Conservation (phyloP, 2,329 filamentous ascomycete species). For the Huntiella savannae region DNA sequence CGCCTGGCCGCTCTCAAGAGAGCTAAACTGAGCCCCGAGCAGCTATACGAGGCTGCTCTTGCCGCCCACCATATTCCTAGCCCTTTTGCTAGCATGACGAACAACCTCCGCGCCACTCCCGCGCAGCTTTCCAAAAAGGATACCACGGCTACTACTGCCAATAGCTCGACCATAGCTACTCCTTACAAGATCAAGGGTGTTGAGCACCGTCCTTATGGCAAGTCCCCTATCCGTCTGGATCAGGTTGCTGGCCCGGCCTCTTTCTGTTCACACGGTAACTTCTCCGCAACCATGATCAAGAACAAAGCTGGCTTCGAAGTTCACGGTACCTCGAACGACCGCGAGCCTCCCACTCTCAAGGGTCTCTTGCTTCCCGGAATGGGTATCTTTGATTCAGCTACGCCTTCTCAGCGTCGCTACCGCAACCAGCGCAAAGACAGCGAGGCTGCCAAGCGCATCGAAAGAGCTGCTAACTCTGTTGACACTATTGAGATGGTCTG, state of each 20-base stretch:
- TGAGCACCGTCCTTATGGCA: constrained; percentile 7
- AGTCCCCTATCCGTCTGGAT: neutral
- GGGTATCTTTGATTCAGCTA: constrained; percentile 65
- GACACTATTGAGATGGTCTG: constrained; percentile 47
- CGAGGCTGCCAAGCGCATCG: constrained; percentile 50
- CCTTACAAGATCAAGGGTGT: neutral
- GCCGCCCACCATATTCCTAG: too few relatives aligned
- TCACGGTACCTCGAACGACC: constrained; percentile 4
- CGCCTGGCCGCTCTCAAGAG: too few relatives aligned
- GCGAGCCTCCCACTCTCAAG: constrained; percentile 31
- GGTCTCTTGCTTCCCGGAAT: constrained; percentile 60
- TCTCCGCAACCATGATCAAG: constrained; percentile 10
- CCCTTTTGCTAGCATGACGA: too few relatives aligned
- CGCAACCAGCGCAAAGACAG: constrained; percentile 61
- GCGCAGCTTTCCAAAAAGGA: too few relatives aligned
- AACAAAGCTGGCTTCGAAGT: constrained; percentile 5
- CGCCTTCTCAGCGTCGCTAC: constrained; percentile 50
- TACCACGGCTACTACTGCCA: too few relatives aligned
- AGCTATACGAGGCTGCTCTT: too few relatives aligned
- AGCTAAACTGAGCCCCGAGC: too few relatives aligned
- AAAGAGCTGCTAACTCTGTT: constrained; percentile 42
- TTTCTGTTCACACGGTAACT: constrained; percentile 5
- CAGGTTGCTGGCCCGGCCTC: neutral
- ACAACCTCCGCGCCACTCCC: too few relatives aligned
- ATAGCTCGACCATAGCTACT: too few relatives aligned